Evolutionary conservation across 2,329 filamentous ascomycete genomes (phyloP).

Genomic region (Trichoderma sp.): DNA sequence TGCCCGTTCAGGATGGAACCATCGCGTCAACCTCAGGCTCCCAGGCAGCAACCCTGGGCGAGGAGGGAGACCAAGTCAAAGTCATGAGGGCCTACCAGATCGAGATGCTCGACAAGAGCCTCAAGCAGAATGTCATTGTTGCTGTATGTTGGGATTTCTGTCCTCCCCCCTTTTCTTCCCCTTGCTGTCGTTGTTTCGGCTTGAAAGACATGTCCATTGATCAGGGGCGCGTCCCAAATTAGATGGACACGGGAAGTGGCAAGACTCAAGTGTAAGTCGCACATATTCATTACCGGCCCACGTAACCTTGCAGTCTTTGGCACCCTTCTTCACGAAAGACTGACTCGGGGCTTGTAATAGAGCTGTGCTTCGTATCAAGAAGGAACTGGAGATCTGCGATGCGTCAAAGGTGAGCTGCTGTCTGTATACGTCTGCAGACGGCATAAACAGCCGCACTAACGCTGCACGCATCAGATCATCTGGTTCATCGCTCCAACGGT

Average conservation of each 20-base stretch:
- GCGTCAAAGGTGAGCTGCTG: constrained; percentile 54
- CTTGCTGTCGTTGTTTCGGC: neutral
- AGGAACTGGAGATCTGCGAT: constrained; percentile 60
- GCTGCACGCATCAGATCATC: constrained; percentile 50
- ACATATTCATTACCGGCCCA: neutral
- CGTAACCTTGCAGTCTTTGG: neutral
- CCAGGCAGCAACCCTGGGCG: constrained; percentile 5
- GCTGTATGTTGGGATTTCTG: constrained; percentile 54
- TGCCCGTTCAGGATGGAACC: constrained; percentile 23
- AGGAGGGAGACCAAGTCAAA: constrained; percentile 27
- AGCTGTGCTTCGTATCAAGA: constrained; percentile 67
- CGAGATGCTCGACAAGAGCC: constrained; percentile 74
- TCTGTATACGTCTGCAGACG: neutral
- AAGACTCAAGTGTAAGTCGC: constrained; percentile 72
- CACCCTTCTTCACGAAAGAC: neutral
- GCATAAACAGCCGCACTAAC: neutral
- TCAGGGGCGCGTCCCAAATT: constrained; percentile 1
- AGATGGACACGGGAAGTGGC: constrained; percentile 81
- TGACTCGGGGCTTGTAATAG: constrained; percentile 45
- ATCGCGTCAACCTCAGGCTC: neutral
- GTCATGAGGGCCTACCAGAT: constrained; percentile 66
- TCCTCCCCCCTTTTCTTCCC: neutral
- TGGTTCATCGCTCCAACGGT: constrained; percentile 78
- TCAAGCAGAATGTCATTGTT: constrained; percentile 71
- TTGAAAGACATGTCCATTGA: constrained; percentile 13